Evolutionary conservation across 768 basidiomycete genomes (phyloP), one percentile per base, ranked within the genome.

Genomic region (Lentinula edodes): DNA sequence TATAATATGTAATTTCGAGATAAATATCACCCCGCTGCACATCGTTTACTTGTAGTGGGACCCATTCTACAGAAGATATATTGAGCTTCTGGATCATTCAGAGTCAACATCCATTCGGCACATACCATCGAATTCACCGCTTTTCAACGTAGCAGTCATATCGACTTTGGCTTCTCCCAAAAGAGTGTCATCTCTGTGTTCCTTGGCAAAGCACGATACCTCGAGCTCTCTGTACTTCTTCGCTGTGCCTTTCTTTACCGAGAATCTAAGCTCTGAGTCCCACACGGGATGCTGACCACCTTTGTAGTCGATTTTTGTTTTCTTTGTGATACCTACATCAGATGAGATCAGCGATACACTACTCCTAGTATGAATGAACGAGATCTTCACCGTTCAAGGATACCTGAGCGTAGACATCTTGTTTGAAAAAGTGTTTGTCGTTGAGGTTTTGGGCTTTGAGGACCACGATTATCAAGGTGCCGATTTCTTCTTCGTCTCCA

Each of bases 241-340:
- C 8, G 69, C 71, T 0, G 70, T 64, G n/a, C 83, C 81, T 66
- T 84, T 85, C 66, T 82, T 71, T 52, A 98, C 79, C 5, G 87
- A 81, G 71, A 94, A 87, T 46, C 93, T 84, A 57, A 95, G 72
- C 72, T 97, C 94, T 38, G 86, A 86, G 69, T 97, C 95, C 93
- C 95, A 98, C 62, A 88, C 84, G 2, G 95, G 95, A 72, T 92
- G 90, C 69, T 98, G 95, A 0, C 95, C 95, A 2, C 95, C 95
- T 69, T 88, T 93, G 65, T 86, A 78, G 67, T 93, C 89, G 62
- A 87, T 80, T 58, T 83, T 78, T 0, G 93, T 94, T 61, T 83
- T 82, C 68, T 90, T 85, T 56, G 82, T 86, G 16, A 76, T 76
- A 42, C 86, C 85, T 72, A 77, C 23, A 52, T 20, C 51, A 34